These are phyloP conservation scores for Neurospora crassa DNA, from an alignment of 2,329 filamentous ascomycete genomes.

Conservation along the genomic window DNA sequence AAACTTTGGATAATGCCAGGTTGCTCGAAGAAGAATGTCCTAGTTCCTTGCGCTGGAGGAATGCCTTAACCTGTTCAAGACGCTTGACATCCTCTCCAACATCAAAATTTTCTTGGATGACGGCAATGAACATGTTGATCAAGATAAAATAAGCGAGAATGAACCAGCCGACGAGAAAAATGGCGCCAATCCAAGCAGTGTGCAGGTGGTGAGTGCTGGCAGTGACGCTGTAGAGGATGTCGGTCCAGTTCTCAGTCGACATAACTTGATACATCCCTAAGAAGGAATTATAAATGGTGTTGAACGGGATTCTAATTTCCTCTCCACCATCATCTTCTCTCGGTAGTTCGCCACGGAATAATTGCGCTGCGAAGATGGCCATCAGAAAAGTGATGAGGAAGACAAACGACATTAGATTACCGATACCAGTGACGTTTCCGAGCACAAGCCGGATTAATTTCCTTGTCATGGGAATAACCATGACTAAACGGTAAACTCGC, in stretches of 20 bases:
- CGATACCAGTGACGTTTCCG: conserved; percentile 82
- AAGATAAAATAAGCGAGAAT: conserved; percentile 92
- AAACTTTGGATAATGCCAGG: conserved; percentile 64
- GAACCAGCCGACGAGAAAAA: conserved; percentile 92
- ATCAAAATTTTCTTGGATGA: conserved; percentile 99
- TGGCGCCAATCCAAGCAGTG: conserved; percentile 86
- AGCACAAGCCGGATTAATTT: conserved; percentile 82
- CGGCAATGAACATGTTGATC: conserved; percentile 99
- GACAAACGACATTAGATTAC: conserved; percentile 92
- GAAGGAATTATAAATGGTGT: conserved; percentile 90
- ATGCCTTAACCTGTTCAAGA: conserved; percentile 89
- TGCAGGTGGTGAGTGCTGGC: conserved; percentile 51
- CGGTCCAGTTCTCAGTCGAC: conserved; percentile 94
- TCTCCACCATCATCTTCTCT: conserved; percentile 50
- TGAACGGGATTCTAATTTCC: conserved; percentile 64
- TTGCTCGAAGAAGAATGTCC: conserved; percentile 58
- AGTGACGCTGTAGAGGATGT: conserved; percentile 74
- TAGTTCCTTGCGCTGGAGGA: conserved; percentile 82
- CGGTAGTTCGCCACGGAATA: conserved; percentile 82
- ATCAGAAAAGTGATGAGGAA: conserved; percentile 91
- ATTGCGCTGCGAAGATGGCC: conserved; percentile 84
- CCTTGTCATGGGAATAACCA: conserved; percentile 79
- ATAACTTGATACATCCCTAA: conserved; percentile 96
- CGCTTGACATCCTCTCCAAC: conserved; percentile 98
- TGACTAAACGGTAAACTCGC: conserved; percentile 81